Base-by-base conservation (phyloP, 1,284 basidiomycete genomes). In the Sphagnurus paluster region DNA sequence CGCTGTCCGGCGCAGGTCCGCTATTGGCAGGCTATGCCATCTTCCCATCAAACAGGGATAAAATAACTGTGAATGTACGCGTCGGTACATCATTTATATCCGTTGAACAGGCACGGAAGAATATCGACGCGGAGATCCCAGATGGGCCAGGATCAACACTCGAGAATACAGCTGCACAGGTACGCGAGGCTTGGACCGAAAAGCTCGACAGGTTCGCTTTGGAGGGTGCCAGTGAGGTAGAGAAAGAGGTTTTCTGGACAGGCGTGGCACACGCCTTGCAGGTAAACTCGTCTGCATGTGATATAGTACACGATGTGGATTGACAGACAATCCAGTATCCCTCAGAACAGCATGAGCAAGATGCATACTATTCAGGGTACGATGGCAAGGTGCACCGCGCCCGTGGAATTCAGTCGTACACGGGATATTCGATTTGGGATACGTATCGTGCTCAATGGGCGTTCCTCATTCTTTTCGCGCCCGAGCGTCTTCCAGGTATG, bases 401-500 rank as follows among this genome's bases (percentile, higher is more conserved):
- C 8, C 56, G 65, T 13, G 56, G 52, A 7, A 57, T 61, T 5
- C 62, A 60, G 19, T 88, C 85, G 0, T 93, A 92, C 59, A 87
- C 82, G 0, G 90, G 88, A 0, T 93, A 91, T 63, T 90, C 87
- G 0, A 90, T 86, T 56, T 93, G 90, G 90, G 90, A 93, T 58
- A 90, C 83, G 0, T 92, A 79, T 66, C 81, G 90, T 5, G 88
- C 90, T 0, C 77, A 79, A 44, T 91, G 87, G 80, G 86, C 83
- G 0, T 87, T 86, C 79, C 77, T 86, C 35, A 84, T 92, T 35
- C 69, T 93, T 1, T 76, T 90, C 16, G 83, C 84, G 0, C 87
- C 90, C 0, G 87, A 91, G 55, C 73, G 87, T 9, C 70, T 91
- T 6, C 76, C 83, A 0, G 83, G 75, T 0, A 90, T 92, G 84